Evolutionary conservation across 306 rosid genomes (phyloP), one percentile per base, ranked within the genome.

Genomic region (Coriaria nepalensis): DNA sequence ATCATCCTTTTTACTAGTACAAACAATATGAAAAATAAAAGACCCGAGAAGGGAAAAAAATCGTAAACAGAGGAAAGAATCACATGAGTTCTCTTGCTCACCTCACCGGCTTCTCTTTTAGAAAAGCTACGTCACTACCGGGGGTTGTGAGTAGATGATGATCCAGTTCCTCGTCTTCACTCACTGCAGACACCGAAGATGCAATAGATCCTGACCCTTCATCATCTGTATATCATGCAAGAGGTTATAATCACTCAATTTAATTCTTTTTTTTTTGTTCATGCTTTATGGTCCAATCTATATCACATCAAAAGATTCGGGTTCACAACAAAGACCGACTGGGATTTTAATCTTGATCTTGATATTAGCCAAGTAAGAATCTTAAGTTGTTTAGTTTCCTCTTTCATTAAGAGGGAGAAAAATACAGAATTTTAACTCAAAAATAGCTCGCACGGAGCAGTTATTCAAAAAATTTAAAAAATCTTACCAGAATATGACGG

Each of bases 61-160:
- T 44, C 51, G 40, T 44, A 69, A 48, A 37, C 52, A 49, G 40
- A 45, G 55, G 46, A 33, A 62, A 41, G 55, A 55, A 62, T 82
- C 69, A 82, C 44, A 47, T 56, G 65, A 69, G 75, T 50, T 92
- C 82, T 43, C 83, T 77, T 3, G 94, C 78, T 49, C 73, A 58
- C 60, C 80, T 75, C 62, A 76, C 76, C 5, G 87, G 83, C 48
- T 72, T 73, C 71, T 82, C 98, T 79, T 75, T 65, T 48, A 82
- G 39, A 58, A 82, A 69, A 40, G 81, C 83, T 53, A 79, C 78
- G 39, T 92, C 94, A 6, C 76, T 69, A 8, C 50, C 61, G 8
- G 87, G 75, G 51, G 64, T 14, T 20, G 61, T 68, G 52, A 85
- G 73, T 50, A 86, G 75, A 53, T 65, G 81, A 51, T 86, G 93